These are phyloP conservation scores for Diaporthe batatas DNA, from an alignment of 2,329 filamentous ascomycete genomes.

Conservation along the genomic window DNA sequence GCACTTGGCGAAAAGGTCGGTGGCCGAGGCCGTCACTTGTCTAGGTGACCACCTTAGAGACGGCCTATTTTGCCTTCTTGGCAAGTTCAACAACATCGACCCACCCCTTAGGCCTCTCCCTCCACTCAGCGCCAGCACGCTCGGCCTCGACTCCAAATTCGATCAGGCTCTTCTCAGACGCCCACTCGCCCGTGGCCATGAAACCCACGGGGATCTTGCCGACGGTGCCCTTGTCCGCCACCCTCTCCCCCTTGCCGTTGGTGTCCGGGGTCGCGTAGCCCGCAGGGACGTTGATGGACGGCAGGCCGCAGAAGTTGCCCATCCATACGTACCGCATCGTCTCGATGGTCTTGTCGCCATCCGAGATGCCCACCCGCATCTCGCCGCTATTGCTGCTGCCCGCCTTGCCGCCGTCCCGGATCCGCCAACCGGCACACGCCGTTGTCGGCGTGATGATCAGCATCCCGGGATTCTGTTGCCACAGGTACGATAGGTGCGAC, in stretches of 20 bases:
- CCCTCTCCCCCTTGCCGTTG: slow-evolving; percentile 47
- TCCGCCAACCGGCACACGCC: slow-evolving; percentile 60
- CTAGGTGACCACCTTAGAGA: background rate
- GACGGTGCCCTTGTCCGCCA: slow-evolving; percentile 50
- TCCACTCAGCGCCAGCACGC: slow-evolving; percentile 52
- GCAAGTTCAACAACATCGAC: slow-evolving; percentile 59
- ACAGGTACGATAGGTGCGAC: slow-evolving; percentile 78
- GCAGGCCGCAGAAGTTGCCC: slow-evolving; percentile 64
- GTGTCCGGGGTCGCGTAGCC: slow-evolving; percentile 59
- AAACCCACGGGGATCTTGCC: slow-evolving; percentile 65
- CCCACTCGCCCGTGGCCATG: slow-evolving; percentile 70
- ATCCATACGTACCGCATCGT: slow-evolving; percentile 66
- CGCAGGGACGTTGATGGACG: slow-evolving; percentile 59
- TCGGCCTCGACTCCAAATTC: slow-evolving; percentile 63
- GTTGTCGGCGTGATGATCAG: slow-evolving; percentile 80
- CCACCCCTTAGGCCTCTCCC: slow-evolving; percentile 56
- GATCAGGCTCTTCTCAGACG: slow-evolving; percentile 62
- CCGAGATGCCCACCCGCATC: slow-evolving; percentile 57
- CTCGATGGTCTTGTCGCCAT: slow-evolving; percentile 60
- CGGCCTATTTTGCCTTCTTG: slow-evolving; percentile 46
- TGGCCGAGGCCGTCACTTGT: background rate
- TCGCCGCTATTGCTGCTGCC: slow-evolving; percentile 48
- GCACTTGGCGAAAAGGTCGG: background rate
- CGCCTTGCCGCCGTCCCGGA: slow-evolving; percentile 46
- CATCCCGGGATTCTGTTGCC: slow-evolving; percentile 74